Conservation (phyloP, 2,329 filamentous ascomycete genomes). For the Cordyceps cicadae region DNA sequence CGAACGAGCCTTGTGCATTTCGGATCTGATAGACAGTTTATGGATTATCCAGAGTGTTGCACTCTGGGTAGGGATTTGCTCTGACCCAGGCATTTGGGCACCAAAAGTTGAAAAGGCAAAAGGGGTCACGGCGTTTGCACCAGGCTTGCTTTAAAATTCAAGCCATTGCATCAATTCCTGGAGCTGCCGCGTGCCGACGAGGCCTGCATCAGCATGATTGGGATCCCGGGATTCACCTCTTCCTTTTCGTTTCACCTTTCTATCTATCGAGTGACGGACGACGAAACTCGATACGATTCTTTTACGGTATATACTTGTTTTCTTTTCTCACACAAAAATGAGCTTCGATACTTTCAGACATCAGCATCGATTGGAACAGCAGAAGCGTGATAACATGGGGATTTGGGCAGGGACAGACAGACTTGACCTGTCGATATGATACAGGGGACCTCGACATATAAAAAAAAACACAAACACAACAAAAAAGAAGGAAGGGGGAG, state of each 20-base stretch:
- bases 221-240: background rate
- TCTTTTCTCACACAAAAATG: background rate
- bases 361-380: background rate
- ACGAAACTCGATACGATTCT: background rate
- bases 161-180: background rate
- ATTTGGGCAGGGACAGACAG: background rate
- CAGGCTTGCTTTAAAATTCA: background rate
- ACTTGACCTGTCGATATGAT: background rate
- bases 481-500: background rate
- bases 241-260: background rate
- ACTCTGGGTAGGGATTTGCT: background rate
- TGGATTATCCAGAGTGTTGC: background rate
- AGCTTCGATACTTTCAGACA: slow-evolving; percentile 2
- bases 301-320: slow-evolving; percentile 9
- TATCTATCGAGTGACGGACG: slow-evolving; percentile 1
- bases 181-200: background rate
- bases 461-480: background rate
- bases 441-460: background rate
- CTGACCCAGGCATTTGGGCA: slow-evolving; percentile 2
- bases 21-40: slow-evolving; percentile 4
- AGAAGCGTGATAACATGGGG: slow-evolving; percentile 1
- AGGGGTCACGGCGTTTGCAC: slow-evolving; percentile 8
- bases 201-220: background rate
- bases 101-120: slow-evolving; percentile 5
- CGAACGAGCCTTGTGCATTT: slow-evolving; percentile 1